Evolutionary conservation across 495 filamentous ascomycete genomes (phyloP).

Genomic region (Tuber brumale): DNA sequence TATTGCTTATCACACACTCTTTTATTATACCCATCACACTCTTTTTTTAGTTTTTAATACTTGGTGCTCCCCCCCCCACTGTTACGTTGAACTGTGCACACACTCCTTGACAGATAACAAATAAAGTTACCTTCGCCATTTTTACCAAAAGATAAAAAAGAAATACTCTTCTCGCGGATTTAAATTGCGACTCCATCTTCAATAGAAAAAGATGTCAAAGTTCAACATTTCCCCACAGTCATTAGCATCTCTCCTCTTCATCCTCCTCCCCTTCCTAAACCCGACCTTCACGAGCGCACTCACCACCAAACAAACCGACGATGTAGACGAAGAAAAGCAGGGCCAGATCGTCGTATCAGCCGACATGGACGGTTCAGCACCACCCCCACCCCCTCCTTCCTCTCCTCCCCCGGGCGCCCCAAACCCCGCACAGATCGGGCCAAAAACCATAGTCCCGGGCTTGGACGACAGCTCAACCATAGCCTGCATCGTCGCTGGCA

Average conservation of each 20-base stretch:
- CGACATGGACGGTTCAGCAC: background rate
- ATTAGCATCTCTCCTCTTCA: background rate
- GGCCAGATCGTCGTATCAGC: background rate
- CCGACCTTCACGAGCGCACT: background rate
- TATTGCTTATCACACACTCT: background rate
- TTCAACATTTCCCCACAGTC: background rate
- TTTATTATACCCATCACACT: background rate
- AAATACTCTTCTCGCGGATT: background rate
- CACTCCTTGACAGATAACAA: background rate
- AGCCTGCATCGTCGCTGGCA: conserved; percentile 17
- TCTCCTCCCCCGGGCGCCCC: background rate
- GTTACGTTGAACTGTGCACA: background rate
- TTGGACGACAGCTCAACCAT: conserved; percentile 14
- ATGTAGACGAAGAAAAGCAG: background rate
- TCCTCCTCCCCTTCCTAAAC: background rate
- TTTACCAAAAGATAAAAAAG: background rate
- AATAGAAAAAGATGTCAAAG: background rate
- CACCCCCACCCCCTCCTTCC: background rate
- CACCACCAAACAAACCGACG: background rate
- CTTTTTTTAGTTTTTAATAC: background rate
- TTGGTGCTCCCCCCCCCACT: background rate
- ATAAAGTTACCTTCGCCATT: background rate
- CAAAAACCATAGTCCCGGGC: conserved; percentile 5
- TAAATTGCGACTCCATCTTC: background rate
- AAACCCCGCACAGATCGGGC: background rate